Conservation (phyloP, 495 filamentous ascomycete species). For the Aspergillus ostianus region DNA sequence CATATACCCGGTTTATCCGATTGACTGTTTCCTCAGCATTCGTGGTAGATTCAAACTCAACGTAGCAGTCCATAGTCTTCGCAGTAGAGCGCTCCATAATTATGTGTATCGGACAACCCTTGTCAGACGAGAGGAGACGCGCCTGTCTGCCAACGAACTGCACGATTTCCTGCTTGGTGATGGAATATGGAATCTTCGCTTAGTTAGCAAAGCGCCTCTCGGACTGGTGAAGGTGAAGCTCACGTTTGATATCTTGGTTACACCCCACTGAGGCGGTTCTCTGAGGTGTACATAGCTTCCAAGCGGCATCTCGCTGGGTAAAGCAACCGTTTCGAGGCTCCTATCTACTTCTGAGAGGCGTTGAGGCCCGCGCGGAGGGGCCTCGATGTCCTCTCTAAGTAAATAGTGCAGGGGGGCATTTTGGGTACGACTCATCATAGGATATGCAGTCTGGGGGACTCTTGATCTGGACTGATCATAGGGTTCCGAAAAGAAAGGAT, state of each 20-base stretch:
- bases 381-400: background rate
- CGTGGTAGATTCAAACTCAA: conserved; percentile 57
- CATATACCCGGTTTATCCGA: conserved; percentile 39
- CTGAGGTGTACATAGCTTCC: conserved; percentile 18
- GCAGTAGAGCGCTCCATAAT: conserved; percentile 77
- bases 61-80: conserved; percentile 75
- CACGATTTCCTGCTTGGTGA: conserved; percentile 64
- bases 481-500: background rate
- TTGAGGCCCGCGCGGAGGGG: background rate
- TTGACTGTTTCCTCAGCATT: conserved; percentile 51
- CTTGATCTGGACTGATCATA: background rate
- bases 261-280: conserved; percentile 32
- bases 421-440: background rate
- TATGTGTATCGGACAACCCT: conserved; percentile 68
- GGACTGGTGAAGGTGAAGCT: conserved; percentile 21
- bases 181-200: conserved; percentile 63
- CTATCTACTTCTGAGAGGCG: conserved; percentile 4
- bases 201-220: conserved; percentile 9
- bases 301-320: conserved; percentile 27
- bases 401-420: too few species aligned
- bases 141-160: conserved; percentile 70
- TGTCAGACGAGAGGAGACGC: conserved; percentile 50
- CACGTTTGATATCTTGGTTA: conserved; percentile 49
- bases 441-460: background rate
- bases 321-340: conserved; percentile 11